phyloP scores from a whole-genome alignment of 106 monocot genomes.

The Platanthera zijinensis region DNA sequence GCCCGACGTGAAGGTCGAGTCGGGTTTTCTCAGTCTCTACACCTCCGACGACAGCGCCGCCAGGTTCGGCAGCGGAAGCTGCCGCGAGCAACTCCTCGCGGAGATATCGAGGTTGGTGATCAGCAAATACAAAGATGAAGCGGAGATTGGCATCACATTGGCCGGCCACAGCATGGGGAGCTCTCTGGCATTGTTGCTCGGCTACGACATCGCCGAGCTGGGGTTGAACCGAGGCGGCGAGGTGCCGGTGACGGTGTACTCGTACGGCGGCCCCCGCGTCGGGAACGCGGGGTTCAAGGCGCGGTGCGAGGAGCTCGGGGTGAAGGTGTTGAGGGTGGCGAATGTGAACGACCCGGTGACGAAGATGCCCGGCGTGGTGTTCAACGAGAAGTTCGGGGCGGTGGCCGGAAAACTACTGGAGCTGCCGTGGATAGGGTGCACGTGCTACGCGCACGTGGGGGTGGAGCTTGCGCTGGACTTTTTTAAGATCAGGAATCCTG shows the following conservation, averaged over 20 bases:
- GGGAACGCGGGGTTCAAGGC: slow-evolving; percentile 49
- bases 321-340: slow-evolving; percentile 58
- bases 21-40: slow-evolving; percentile 52
- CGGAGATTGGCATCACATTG: slow-evolving; percentile 42
- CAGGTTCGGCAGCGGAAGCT: slow-evolving; percentile 34
- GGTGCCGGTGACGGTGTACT: slow-evolving; percentile 41
- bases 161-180: slow-evolving; percentile 76
- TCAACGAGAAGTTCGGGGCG: slow-evolving; percentile 31
- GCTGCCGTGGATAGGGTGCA: slow-evolving; percentile 26
- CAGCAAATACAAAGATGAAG: slow-evolving; percentile 13
- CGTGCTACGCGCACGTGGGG: slow-evolving; percentile 55
- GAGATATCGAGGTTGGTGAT: slow-evolving; percentile 29
- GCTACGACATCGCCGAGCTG: slow-evolving; percentile 58
- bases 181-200: slow-evolving; percentile 42
- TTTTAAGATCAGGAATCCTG: slow-evolving; percentile 43
- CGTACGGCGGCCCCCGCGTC: slow-evolving; percentile 55
- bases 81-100: slow-evolving; percentile 41
- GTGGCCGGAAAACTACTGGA: slow-evolving; percentile 14
- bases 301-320: slow-evolving; percentile 53
- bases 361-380: slow-evolving; percentile 43
- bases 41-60: slow-evolving; percentile 30
- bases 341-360: slow-evolving; percentile 64
- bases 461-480: slow-evolving; percentile 49
- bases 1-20: slow-evolving; percentile 44
- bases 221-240: slow-evolving; percentile 24